Percentiles rank a stretch among this genome's conserved stretches.
These are phyloP conservation scores for Pseudogymnoascus sp. DNA, from an alignment of 2,329 filamentous ascomycete species.

Conservation along the genomic window DNA sequence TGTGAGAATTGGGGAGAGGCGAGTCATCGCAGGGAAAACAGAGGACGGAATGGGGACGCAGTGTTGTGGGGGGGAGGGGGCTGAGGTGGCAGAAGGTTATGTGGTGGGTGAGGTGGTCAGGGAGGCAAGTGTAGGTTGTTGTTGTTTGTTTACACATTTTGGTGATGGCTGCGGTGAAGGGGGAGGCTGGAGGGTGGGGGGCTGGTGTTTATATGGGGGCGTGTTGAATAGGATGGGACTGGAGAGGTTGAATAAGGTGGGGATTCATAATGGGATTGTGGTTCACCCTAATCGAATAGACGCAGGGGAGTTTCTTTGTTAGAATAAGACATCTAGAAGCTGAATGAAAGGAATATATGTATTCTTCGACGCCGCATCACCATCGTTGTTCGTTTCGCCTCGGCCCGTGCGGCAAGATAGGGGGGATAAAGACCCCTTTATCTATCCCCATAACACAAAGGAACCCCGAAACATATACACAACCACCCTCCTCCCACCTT, in stretches of 20 bases:
- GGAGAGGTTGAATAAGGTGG: not conserved
- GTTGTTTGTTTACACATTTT: not conserved
- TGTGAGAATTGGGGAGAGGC: not conserved
- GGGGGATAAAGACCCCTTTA: not conserved
- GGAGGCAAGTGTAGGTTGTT: not conserved
- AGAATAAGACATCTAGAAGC: not conserved
- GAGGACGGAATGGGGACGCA: not conserved
- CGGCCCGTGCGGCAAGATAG: not conserved
- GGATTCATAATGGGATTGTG: not conserved
- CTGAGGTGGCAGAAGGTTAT: not conserved
- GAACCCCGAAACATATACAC: not conserved
- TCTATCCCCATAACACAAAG: not conserved
- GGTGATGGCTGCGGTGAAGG: not conserved
- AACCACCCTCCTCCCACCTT: not conserved
- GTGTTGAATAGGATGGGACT: not conserved
- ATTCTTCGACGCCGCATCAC: not conserved
- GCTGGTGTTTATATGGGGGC: not conserved
- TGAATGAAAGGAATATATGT: not conserved
- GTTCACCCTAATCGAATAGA: not conserved
- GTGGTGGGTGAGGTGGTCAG: not conserved
- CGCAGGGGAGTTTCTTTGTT: not conserved
- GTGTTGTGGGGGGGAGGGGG: not conserved
- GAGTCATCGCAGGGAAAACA: not conserved
- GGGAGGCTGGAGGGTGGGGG: not conserved
- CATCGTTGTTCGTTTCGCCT: not conserved